Base-by-base conservation (phyloP, 2,329 filamentous ascomycete species). In the Colletotrichum sp. region DNA sequence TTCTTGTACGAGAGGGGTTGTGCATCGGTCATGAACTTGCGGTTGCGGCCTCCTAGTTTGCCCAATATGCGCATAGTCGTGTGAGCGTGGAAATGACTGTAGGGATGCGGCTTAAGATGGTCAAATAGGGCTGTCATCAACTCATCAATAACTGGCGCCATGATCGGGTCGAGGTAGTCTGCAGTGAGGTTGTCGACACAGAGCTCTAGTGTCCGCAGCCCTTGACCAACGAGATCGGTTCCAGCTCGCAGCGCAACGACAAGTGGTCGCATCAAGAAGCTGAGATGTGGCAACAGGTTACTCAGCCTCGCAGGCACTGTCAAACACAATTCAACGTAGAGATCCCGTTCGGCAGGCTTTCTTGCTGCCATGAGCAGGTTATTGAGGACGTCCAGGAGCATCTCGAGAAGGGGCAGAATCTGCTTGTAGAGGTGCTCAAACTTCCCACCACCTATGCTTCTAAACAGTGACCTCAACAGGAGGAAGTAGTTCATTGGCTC, bases 401-500 rank as follows among this genome's bases (percentile, higher is more conserved):
- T 99, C 85, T 99, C 97, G 8, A 99, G 89, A 5, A 99, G 89
- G 13, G 97, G 97, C 15, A 99, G 86, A 61, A 99, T 98, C 83
- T 98, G 96, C 86, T 99, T 99, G 84, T 99, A 99, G 1, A 99
- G 89, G 79, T 98, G 94, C 87, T 99, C 97, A 79, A 99, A 99
- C 77, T 98, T 94, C 9, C 97, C 97, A 66, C 97, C 97, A 27
- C 97, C 97, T 69, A 99, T 99, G 82, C 96, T 98, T 72, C 97
- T 89, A 84, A 99, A 99, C 3, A 99, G 88, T 0, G 96, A 98
- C 39, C 97, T 91, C 52, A 99, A 88, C 2, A 99, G 90, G 13
- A 98, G 89, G 85, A 99, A 99, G 85, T 99, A 99, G 84, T 99
- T 99, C 91, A 98, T 98, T 0, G 97, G 97, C 82, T 98, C 96